Base-by-base conservation (phyloP, 2,329 filamentous ascomycete genomes). In the Aspergillus sp. region DNA sequence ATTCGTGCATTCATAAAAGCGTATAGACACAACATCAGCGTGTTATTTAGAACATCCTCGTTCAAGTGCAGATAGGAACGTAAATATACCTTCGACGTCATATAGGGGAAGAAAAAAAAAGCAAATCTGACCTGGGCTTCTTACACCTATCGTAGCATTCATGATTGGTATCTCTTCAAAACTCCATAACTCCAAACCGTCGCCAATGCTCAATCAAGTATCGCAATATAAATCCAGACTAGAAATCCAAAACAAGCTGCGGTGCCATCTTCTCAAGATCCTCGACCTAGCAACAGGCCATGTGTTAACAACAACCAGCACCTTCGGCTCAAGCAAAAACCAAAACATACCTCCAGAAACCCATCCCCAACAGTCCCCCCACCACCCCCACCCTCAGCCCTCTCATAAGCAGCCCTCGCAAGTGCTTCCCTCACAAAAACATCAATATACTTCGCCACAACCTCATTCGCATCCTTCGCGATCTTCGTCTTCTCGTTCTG, bases 381-480 rank as follows among this genome's bases (percentile, higher is more conserved):
- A 46, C 57, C 41, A 54, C 61, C 53, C 59, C 60, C 65, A 30
- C 66, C 66, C 67, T 75, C 69, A 37, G 66, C 74, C 62, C 85
- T 84, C 73, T 88, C 86, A 49, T 83, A 82, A 7, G 83, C 81
- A 35, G 88, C 84, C 61, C 91, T 73, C 13, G 89, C 88, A 63
- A 97, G 83, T 1, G 89, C 88, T 72, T 97, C 91, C 52, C 86
- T 79, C 46, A 95, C 86, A 70, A 96, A 97, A 0, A 91, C 81
- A 67, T 96, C 89, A 68, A 96, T 79, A 65, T 97, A 97, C 70
- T 85, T 89, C 12, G 83, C 85, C 49, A 90, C 79, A 1, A 90
- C 80, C 5, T 74, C 77, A 64, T 90, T 88, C 3, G 89, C 89
- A 60, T 90, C 86, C 58, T 81, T 84, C 6, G 84, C 83, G 54